Conservation (phyloP, 2,329 filamentous ascomycete genomes). For the Trichoderma gracile region DNA sequence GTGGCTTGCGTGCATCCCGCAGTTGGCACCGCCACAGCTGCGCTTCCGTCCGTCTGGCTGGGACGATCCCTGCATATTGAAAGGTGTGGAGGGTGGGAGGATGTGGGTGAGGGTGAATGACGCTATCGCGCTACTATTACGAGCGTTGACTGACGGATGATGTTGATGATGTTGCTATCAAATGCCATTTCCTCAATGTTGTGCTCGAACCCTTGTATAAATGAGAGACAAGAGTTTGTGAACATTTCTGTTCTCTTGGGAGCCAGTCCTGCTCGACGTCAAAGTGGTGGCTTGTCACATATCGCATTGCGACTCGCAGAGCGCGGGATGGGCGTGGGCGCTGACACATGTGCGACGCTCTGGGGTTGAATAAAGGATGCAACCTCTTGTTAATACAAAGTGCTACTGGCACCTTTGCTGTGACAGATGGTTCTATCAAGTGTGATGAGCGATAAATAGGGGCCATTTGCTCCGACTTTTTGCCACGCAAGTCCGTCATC, state of each 20-base stretch:
- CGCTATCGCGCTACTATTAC: not conserved
- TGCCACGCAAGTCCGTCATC: not conserved
- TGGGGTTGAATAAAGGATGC: constrained; percentile 3
- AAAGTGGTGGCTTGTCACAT: not conserved
- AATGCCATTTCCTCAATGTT: too few species aligned
- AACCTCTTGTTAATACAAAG: not conserved
- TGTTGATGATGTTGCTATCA: not conserved
- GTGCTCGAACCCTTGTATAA: too few species aligned
- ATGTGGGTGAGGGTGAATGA: not conserved
- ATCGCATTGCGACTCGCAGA: constrained; percentile 1
- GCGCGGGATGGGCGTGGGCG: constrained; percentile 10
- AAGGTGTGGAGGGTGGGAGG: constrained; percentile 2
- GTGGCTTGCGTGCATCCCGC: constrained; percentile 25
- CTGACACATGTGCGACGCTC: constrained; percentile 3
- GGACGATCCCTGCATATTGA: constrained; percentile 23
- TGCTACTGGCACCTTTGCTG: not conserved
- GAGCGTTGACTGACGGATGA: not conserved
- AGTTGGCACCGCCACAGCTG: constrained; percentile 19
- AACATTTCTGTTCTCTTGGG: too few species aligned
- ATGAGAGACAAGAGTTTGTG: too few species aligned
- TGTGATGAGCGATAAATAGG: not conserved
- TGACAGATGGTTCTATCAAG: not conserved
- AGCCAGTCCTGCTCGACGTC: not conserved
- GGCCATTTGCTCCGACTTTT: constrained; percentile 4
- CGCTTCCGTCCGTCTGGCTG: not conserved